phyloP scores from a whole-genome alignment of 495 filamentous ascomycete species.

The Xylaria grammica region DNA sequence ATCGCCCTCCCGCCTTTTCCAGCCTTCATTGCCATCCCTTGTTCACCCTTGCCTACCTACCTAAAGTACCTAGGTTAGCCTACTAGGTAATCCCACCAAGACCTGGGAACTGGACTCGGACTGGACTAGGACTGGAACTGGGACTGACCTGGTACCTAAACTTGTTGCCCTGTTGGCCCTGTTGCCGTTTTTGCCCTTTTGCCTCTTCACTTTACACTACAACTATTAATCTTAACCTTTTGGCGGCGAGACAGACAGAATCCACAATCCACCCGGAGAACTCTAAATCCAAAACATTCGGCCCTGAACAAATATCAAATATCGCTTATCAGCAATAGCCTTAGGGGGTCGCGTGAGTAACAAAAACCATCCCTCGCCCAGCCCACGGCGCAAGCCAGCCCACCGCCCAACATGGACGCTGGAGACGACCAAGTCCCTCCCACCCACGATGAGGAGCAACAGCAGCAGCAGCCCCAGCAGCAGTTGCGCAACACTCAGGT shows the following conservation, averaged over 20 bases:
- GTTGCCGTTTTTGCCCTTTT: too few species aligned
- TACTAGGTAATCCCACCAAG: too few species aligned
- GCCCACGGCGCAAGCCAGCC: slow-evolving; percentile 33
- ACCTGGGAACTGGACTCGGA: too few species aligned
- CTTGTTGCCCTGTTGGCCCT: too few species aligned
- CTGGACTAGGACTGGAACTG: too few species aligned
- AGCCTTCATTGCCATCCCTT: too few species aligned
- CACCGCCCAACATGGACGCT: slow-evolving; percentile 44
- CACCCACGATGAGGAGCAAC: slow-evolving; percentile 36
- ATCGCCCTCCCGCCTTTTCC: too few species aligned
- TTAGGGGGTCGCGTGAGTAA: slow-evolving; percentile 11
- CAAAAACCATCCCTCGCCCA: slow-evolving; percentile 5
- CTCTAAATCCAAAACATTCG: not conserved
- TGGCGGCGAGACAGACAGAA: not conserved
- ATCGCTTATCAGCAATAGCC: not conserved
- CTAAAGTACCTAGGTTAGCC: too few species aligned
- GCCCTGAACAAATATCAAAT: not conserved
- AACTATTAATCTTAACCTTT: not conserved
- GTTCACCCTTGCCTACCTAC: too few species aligned
- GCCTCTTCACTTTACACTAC: not conserved
- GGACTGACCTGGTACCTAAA: too few species aligned
- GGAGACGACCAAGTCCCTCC: slow-evolving; percentile 41
- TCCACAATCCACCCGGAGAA: not conserved
- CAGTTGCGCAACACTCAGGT: slow-evolving; percentile 53
- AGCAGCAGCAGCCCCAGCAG: slow-evolving; percentile 31